Conservation (phyloP, 306 rosid genomes). For the Castanopsis chinensis region DNA sequence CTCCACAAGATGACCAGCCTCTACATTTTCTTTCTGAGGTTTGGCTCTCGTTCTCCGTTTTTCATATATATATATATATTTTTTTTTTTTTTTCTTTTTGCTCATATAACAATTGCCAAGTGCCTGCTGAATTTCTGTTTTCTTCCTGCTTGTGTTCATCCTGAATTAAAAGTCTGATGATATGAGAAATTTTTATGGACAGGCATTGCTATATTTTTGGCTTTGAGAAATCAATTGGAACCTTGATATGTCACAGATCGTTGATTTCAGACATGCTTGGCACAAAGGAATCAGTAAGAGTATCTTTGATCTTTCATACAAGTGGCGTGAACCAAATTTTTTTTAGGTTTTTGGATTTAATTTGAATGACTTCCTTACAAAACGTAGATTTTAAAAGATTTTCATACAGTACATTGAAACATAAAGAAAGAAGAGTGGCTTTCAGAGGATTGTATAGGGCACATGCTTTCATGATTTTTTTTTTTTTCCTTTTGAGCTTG, state of each 20-base stretch:
- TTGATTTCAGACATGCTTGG: constrained; percentile 24
- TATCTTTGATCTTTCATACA: constrained; percentile 6
- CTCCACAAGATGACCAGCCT: constrained; percentile 39
- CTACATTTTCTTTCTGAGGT: constrained; percentile 62
- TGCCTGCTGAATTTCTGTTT: constrained; percentile 16
- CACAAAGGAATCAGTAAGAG: constrained; percentile 14
- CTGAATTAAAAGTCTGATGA: constrained; percentile 8
- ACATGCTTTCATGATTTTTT: constrained; percentile 7
- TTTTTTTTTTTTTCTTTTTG: neutral
- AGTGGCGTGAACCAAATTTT: constrained; percentile 24
- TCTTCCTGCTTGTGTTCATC: constrained; percentile 17
- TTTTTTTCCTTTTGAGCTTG: constrained; percentile 4
- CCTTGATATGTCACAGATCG: constrained; percentile 18
- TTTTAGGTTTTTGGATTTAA: constrained; percentile 17
- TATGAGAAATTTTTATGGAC: constrained; percentile 35
- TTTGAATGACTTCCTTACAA: constrained; percentile 16
- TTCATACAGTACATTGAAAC: constrained; percentile 34
- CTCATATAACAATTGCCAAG: neutral
- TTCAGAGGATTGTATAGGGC: constrained; percentile 20
- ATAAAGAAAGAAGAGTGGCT: constrained; percentile 3
- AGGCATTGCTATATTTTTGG: constrained; percentile 98
- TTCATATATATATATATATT: too few relatives aligned
- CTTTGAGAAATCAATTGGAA: constrained; percentile 40
- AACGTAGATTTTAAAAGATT: constrained; percentile 24
- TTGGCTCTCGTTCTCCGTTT: constrained; percentile 1